Conservation (phyloP, 208 protist species). For the Herpetomonas muscarum region DNA sequence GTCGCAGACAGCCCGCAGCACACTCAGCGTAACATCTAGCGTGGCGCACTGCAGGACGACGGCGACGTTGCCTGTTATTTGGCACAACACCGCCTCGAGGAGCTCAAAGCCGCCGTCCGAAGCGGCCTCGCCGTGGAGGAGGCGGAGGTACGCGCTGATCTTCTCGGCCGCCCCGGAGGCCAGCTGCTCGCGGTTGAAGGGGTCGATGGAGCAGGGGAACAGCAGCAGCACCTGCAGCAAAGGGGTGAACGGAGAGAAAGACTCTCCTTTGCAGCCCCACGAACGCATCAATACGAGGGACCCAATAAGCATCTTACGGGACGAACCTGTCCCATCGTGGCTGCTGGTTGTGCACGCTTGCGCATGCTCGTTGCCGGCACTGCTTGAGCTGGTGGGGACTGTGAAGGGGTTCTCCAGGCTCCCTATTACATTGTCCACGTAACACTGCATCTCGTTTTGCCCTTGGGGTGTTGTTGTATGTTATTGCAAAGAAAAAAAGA, state of each 20-base stretch:
- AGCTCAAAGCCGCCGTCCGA: constrained; percentile 22
- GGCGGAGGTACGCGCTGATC: constrained; percentile 27
- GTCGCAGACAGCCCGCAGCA: constrained; percentile 33
- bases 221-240: constrained; percentile 58
- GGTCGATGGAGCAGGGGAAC: constrained; percentile 35
- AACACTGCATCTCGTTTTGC: not conserved
- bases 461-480: constrained; percentile 1
- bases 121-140: constrained; percentile 9
- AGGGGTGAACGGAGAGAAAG: constrained; percentile 74
- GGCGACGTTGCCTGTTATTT: constrained; percentile 36
- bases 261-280: constrained; percentile 58
- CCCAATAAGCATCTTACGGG: constrained; percentile 21
- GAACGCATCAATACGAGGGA: constrained; percentile 53
- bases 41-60: constrained; percentile 41
- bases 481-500: constrained; percentile 11
- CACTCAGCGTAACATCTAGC: constrained; percentile 44
- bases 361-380: too few relatives aligned
- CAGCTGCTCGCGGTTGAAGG: not conserved
- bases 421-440: not conserved
- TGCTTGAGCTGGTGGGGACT: too few relatives aligned
- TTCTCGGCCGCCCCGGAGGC: constrained; percentile 33
- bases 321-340: too few relatives aligned
- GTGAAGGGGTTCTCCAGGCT: not conserved
- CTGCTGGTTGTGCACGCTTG: too few relatives aligned
- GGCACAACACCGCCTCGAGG: constrained; percentile 50